Conservation (phyloP, 2,329 filamentous ascomycete species). For the Eurotiales sp. region DNA sequence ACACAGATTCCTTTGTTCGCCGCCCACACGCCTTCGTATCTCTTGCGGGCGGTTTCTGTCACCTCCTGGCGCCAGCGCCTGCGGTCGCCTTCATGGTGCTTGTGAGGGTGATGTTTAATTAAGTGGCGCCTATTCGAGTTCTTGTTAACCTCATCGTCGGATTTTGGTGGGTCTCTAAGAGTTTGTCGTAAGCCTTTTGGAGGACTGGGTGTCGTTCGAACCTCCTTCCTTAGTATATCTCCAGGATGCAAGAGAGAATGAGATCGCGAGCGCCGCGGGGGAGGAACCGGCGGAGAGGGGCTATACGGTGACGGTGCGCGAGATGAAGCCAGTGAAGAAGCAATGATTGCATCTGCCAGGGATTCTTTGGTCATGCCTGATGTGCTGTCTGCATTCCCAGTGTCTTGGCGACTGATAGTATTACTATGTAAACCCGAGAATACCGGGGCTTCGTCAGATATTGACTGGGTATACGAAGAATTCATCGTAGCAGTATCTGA, state of each 20-base stretch:
- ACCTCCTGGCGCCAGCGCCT: conserved; percentile 43
- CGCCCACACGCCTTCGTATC: conserved; percentile 51
- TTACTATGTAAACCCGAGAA: not conserved
- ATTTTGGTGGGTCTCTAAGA: conserved; percentile 36
- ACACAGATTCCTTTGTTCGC: conserved; percentile 45
- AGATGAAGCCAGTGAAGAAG: conserved; percentile 44
- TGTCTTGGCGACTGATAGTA: conserved; percentile 20
- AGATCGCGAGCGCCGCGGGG: conserved; percentile 34
- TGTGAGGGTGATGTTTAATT: conserved; percentile 45
- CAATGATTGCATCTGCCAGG: conserved; percentile 45
- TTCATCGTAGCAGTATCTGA: conserved; percentile 6
- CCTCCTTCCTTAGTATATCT: conserved; percentile 27
- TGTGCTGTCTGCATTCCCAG: conserved; percentile 20
- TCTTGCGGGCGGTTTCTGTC: conserved; percentile 43
- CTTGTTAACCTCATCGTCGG: conserved; percentile 30
- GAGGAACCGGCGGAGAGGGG: conserved; percentile 36
- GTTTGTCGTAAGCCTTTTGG: conserved; percentile 39
- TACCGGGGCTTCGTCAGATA: conserved; percentile 19
- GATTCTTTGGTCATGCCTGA: conserved; percentile 32
- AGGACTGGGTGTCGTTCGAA: conserved; percentile 32
- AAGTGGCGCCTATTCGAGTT: conserved; percentile 29
- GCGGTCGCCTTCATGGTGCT: conserved; percentile 47
- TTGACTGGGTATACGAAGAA: conserved; percentile 20
- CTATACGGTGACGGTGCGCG: conserved; percentile 38
- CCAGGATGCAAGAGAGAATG: conserved; percentile 33